These are phyloP conservation scores for Kwoniella sp. DNA, from an alignment of 768 basidiomycete species.

Conservation along the genomic window DNA sequence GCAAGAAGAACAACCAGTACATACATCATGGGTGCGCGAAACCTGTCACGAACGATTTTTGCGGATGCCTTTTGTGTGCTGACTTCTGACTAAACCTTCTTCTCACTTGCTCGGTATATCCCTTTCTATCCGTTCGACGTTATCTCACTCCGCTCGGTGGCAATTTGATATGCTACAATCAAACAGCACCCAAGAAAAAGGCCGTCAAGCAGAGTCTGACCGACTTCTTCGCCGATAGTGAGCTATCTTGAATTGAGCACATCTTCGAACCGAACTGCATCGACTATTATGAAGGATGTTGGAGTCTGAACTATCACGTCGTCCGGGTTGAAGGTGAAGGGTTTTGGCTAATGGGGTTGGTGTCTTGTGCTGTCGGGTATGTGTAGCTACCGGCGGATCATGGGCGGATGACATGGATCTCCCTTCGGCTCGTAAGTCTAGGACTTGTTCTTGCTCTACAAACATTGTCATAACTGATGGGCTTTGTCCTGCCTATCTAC, in stretches of 20 bases:
- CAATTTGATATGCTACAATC: neutral
- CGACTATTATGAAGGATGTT: no score
- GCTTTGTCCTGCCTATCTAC: neutral
- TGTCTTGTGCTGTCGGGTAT: neutral
- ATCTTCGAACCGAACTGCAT: no score
- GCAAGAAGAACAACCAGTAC: neutral
- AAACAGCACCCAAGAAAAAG: conserved; percentile 81
- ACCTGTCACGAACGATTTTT: neutral
- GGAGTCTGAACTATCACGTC: no score
- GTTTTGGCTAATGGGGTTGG: neutral
- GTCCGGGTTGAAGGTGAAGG: neutral
- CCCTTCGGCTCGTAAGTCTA: conserved; percentile 83
- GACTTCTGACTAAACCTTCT: neutral
- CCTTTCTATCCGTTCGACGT: neutral
- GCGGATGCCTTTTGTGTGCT: neutral
- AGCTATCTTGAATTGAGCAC: no score
- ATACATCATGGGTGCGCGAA: conserved; percentile 5
- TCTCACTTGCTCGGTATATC: neutral
- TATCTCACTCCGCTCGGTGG: neutral
- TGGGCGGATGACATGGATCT: conserved; percentile 99
- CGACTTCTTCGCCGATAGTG: conserved; percentile 90
- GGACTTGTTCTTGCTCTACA: neutral
- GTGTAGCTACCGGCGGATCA: conserved; percentile 66
- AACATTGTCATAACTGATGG: neutral
- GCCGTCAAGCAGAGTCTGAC: conserved; percentile 85